phyloP scores from a whole-genome alignment of 1,284 basidiomycete species.

The Schizophyllum amplum region DNA sequence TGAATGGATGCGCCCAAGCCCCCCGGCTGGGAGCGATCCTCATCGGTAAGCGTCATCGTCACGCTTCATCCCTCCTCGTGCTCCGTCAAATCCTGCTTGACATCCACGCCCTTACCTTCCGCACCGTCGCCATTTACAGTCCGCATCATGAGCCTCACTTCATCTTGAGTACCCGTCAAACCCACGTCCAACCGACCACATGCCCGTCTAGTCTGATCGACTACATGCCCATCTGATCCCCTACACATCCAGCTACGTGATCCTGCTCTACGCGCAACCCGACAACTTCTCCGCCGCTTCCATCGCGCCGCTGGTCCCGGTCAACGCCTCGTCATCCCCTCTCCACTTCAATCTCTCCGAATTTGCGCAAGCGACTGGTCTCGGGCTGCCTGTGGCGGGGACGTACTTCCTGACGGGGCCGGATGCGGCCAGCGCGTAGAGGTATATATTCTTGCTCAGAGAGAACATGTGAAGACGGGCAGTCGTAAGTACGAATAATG shows the following conservation, averaged over 20 bases:
- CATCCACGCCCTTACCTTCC: too few species aligned
- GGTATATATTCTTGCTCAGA: too few species aligned
- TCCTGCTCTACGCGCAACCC: conserved; percentile 60
- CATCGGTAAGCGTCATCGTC: conserved; percentile 32
- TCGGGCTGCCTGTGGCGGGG: conserved; percentile 4
- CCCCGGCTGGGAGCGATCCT: conserved; percentile 42
- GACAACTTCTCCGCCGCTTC: conserved; percentile 52
- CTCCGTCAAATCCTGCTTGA: too few species aligned
- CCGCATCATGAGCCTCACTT: too few species aligned
- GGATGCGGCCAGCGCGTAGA: too few species aligned
- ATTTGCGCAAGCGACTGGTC: conserved; percentile 29
- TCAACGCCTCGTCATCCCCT: conserved; percentile 27
- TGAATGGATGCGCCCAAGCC: conserved; percentile 36
- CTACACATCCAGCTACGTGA: conserved; percentile 46
- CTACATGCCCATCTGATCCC: too few species aligned
- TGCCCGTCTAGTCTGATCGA: too few species aligned
- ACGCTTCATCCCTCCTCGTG: neutral
- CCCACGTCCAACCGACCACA: too few species aligned
- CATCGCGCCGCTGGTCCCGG: conserved; percentile 10
- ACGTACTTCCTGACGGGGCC: conserved; percentile 5
- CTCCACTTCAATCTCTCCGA: conserved; percentile 34
- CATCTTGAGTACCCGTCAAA: too few species aligned
- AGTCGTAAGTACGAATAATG: too few species aligned
- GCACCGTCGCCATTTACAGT: too few species aligned
- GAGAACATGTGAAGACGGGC: too few species aligned